phyloP scores from a whole-genome alignment of 192 early-diverging fungal genomes.

The Backusella westeae region DNA sequence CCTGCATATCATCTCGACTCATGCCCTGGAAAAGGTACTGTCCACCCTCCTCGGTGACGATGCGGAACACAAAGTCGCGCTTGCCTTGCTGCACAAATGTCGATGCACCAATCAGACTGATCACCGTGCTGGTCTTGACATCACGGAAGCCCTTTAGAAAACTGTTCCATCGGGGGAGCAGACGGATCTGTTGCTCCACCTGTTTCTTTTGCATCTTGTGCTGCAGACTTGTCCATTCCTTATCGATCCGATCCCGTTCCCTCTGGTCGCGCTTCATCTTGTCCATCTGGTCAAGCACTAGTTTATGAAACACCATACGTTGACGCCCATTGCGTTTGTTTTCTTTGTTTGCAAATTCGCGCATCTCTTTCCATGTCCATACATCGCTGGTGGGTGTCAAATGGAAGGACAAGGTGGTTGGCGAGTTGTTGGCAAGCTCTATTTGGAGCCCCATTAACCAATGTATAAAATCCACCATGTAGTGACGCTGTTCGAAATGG shows the following conservation, averaged over 20 bases:
- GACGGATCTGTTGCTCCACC: conserved; percentile 40
- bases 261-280: conserved; percentile 63
- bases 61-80: conserved; percentile 68
- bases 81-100: conserved; percentile 57
- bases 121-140: conserved; percentile 36
- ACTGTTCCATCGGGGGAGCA: conserved; percentile 33
- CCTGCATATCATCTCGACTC: conserved; percentile 65
- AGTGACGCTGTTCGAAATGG: conserved; percentile 66
- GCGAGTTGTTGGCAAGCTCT: neutral
- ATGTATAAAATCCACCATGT: conserved; percentile 53
- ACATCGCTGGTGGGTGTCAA: conserved; percentile 10
- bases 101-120: conserved; percentile 71
- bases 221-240: conserved; percentile 55
- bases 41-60: conserved; percentile 73
- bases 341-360: conserved; percentile 38
- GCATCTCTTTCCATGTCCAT: conserved; percentile 34
- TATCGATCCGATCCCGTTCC: conserved; percentile 60
- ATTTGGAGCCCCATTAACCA: conserved; percentile 27
- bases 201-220: conserved; percentile 43
- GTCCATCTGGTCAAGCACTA: conserved; percentile 60
- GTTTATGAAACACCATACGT: conserved; percentile 37
- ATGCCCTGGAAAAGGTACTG: conserved; percentile 70
- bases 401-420: neutral
- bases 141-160: conserved; percentile 11
- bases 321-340: conserved; percentile 11